phyloP scores from a whole-genome alignment of 2,329 filamentous ascomycete species.

The Clarireedia homoeocarpa region DNA sequence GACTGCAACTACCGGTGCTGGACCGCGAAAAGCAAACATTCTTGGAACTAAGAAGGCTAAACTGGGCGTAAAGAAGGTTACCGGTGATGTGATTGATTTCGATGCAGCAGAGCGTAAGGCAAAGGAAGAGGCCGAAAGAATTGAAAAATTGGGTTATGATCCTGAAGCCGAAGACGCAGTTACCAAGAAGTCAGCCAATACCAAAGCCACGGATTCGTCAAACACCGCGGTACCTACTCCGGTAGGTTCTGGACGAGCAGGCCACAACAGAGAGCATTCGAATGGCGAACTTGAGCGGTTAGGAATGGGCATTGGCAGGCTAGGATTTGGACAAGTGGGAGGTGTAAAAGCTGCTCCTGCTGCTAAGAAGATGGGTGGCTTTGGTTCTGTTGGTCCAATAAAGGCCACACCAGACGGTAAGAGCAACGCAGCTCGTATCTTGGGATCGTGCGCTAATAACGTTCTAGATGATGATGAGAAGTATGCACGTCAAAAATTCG shows the following conservation, averaged over 20 bases:
- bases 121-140: constrained; percentile 92
- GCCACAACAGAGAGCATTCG: constrained; percentile 50
- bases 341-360: constrained; percentile 31
- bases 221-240: constrained; percentile 67
- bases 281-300: constrained; percentile 79
- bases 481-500: constrained; percentile 84
- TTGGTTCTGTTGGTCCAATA: constrained; percentile 74
- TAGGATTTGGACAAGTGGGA: constrained; percentile 29
- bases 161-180: constrained; percentile 67
- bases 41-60: constrained; percentile 80
- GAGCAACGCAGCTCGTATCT: neutral
- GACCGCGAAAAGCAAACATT: constrained; percentile 76
- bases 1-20: constrained; percentile 48
- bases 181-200: constrained; percentile 35
- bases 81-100: constrained; percentile 77
- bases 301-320: constrained; percentile 50
- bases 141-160: constrained; percentile 92
- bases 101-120: constrained; percentile 96
- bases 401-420: constrained; percentile 63
- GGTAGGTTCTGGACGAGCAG: constrained; percentile 54
- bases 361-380: constrained; percentile 60
- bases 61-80: constrained; percentile 88
- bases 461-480: constrained; percentile 65
- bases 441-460: constrained; percentile 13
- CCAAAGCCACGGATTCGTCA: constrained; percentile 40